phyloP scores from a whole-genome alignment of 192 early-diverging fungal species.

The Podila verticillata region DNA sequence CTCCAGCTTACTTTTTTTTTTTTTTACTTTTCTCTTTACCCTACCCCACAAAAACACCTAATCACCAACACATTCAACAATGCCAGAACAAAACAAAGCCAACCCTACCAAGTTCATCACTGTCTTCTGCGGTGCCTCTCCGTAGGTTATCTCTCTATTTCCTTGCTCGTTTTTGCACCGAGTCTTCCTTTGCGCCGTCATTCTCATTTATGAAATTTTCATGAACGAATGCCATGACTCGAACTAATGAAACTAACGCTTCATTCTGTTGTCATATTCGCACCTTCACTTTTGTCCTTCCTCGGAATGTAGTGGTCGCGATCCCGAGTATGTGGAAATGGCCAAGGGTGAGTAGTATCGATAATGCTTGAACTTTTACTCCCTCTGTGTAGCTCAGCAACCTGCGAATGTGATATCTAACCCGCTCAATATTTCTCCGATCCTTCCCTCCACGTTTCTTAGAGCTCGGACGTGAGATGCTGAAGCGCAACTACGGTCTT shows the following conservation, averaged over 20 bases:
- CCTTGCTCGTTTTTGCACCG: neutral
- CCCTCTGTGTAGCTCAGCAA: too few relatives aligned
- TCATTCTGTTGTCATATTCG: neutral
- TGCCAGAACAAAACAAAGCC: slow-evolving; percentile 19
- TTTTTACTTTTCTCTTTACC: neutral
- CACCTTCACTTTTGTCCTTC: neutral
- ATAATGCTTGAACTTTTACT: neutral
- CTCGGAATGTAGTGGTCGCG: slow-evolving; percentile 27
- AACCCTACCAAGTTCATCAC: slow-evolving; percentile 38
- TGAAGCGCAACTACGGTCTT: slow-evolving; percentile 64
- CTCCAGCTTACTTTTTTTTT: neutral
- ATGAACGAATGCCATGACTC: neutral
- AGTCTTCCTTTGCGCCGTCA: neutral
- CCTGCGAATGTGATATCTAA: neutral
- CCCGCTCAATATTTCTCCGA: neutral
- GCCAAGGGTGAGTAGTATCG: slow-evolving; percentile 46
- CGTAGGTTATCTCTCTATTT: slow-evolving; percentile 21
- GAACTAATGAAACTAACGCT: neutral
- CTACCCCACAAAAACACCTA: neutral
- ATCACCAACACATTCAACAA: slow-evolving; percentile 5
- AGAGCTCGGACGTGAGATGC: slow-evolving; percentile 67
- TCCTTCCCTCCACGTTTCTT: neutral
- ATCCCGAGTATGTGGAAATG: slow-evolving; percentile 55
- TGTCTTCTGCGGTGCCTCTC: slow-evolving; percentile 48
- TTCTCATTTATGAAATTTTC: neutral